Evolutionary conservation across 2,329 filamentous ascomycete genomes (phyloP).

Genomic region (Echinosphaeria canescens): DNA sequence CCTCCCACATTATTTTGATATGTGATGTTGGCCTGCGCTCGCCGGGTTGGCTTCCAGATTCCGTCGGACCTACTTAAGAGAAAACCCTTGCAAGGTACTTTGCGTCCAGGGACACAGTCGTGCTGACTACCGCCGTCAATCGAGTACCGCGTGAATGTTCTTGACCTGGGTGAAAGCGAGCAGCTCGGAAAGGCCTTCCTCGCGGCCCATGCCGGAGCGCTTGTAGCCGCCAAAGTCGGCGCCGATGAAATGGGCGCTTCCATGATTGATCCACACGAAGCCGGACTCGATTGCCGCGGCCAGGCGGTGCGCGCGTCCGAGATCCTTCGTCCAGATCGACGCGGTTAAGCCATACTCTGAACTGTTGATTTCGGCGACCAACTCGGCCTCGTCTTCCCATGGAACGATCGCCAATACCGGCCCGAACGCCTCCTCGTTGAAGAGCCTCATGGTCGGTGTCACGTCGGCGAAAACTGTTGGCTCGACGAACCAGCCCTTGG

Average conservation of each 20-base stretch:
- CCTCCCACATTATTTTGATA: no score
- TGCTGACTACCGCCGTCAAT: no score
- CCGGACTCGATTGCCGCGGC: constrained; percentile 34
- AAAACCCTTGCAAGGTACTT: no score
- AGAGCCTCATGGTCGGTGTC: constrained; percentile 13
- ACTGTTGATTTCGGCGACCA: constrained; percentile 15
- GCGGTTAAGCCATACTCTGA: constrained; percentile 33
- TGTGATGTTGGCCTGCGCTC: no score
- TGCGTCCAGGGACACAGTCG: no score
- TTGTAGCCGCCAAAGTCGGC: constrained; percentile 22
- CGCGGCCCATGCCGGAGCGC: constrained; percentile 14
- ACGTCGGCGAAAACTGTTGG: constrained; percentile 14
- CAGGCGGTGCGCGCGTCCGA: constrained; percentile 19
- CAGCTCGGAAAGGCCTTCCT: constrained; percentile 14
- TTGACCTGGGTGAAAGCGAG: constrained; percentile 14
- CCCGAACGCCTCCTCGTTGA: constrained; percentile 14
- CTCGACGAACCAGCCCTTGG: constrained; percentile 13
- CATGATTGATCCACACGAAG: constrained; percentile 24
- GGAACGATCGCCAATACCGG: constrained; percentile 12
- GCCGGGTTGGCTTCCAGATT: no score
- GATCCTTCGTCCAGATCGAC: constrained; percentile 33
- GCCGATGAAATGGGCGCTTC: constrained; percentile 23
- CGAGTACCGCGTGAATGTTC: constrained; percentile 13
- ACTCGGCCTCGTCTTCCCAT: constrained; percentile 15
- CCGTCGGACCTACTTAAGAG: no score